These are phyloP conservation scores for Ophiocordyceps camponoti-rufipedis DNA, from an alignment of 2,329 filamentous ascomycete species.

Conservation along the genomic window DNA sequence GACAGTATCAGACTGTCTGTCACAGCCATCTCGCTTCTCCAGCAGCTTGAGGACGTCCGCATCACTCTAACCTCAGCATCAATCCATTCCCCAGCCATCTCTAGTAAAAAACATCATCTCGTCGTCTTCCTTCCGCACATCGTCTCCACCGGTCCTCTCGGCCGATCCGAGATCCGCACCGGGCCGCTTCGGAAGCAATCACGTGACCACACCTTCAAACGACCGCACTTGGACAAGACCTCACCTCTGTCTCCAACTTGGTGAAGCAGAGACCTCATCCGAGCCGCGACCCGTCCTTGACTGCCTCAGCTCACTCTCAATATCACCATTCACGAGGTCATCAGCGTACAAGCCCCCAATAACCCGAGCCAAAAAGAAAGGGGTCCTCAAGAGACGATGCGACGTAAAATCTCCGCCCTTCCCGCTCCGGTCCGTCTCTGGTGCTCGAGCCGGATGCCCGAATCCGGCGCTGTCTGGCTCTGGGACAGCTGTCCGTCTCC, in stretches of 20 bases:
- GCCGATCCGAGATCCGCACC: neutral
- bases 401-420: neutral
- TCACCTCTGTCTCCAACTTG: neutral
- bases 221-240: neutral
- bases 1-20: too few species aligned
- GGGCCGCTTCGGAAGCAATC: neutral
- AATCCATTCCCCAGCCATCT: too few species aligned
- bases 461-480: neutral
- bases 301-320: too few species aligned
- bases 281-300: too few species aligned
- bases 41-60: too few species aligned
- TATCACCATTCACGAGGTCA: neutral
- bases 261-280: too few species aligned
- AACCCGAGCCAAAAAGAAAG: neutral
- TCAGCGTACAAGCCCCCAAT: neutral
- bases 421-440: neutral
- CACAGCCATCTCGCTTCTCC: too few species aligned
- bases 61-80: too few species aligned
- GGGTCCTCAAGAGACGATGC: too few species aligned
- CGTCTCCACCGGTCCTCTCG: too few species aligned
- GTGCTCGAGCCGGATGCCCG: neutral
- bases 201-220: neutral
- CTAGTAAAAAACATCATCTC: too few species aligned
- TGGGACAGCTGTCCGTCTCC: neutral
- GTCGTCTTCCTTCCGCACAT: too few species aligned